Base-by-base conservation (phyloP, 345 rosid genomes). In the Dipteronia sinensis region DNA sequence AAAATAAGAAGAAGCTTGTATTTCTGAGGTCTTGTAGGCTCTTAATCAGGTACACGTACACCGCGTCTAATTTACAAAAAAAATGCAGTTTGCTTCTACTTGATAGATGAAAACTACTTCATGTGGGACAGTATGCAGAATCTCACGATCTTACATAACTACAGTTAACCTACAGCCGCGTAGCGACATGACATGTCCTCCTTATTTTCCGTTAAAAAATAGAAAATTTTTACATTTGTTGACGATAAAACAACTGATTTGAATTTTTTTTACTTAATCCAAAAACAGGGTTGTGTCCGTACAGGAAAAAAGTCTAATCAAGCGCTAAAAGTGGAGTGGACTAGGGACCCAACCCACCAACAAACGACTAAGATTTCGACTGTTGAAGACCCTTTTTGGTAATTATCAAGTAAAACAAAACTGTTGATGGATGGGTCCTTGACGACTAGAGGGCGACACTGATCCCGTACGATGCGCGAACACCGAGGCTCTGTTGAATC, bases 381-480 rank as follows among this genome's bases (percentile, higher is more conserved):
- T 51, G 6, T 1, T 0, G 2, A 17, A 40, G 62, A n/a, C 78
- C 76, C 74, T 38, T 17, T 62, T 31, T n/a, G 11, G 20, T 64
- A 69, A 70, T 12, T 59, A 49, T 51, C 4, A n/a, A 71, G 23
- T 3, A 25, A 58, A 65, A 47, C 63, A 7, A 53, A 62, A 11
- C 15, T 12, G 49, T 31, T 5, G 40, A 23, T 17, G 49, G 56
- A 16, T 0, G 38, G 15, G 31, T 27, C 29, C 29, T 2, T 11
- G 58, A 49, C 15, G 83, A 79, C 53, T 42, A 23, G 53, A 79
- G 76, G 65, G 64, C 73, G 75, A 73, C 77, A 70, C 17, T 66
- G 31, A 77, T 76, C 31, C 8, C 2, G 79, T 76, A 82, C 84
- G 86, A 82, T 16, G 2, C 74, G 23, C 81, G 1, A 9, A 1